Evolutionary conservation across 2,329 filamentous ascomycete genomes (phyloP), one percentile per base, ranked within the genome.

Genomic region (Penicillium sp.): DNA sequence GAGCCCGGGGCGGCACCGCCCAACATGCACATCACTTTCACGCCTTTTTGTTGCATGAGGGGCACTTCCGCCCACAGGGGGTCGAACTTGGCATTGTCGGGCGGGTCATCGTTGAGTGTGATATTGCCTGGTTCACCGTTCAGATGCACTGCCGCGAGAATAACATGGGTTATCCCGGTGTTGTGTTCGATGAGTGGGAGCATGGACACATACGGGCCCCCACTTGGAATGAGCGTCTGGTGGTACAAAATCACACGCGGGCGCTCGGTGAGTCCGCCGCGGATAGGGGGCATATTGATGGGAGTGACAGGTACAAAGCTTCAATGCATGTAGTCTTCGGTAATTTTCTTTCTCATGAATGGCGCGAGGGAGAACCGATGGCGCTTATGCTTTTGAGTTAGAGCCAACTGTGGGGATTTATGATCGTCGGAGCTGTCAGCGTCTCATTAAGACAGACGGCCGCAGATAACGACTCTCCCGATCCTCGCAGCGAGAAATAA

Each of bases 21-120:
- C 1, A 95, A 76, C 88, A 96, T 93, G 46, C 82, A 88, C 65
- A 95, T 77, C 11, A 95, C 82, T 61, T 86, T 89, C 55, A 95
- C 78, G 35, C 89, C 89, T 6, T 79, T 77, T 2, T 79, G 80
- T 66, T 93, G 86, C 5, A 95, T 73, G 55, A 83, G 75, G 7
- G 79, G 77, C 8, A 89, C 80, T 68, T 96, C 91, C 18, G 79
- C 79, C 89, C 90, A 96, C 30, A 95, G 77, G 1, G 82, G 81
- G 28, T 80, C 74, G 69, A 86, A 92, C 56, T 82, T 79, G 4
- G 80, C 69, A 58, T 88, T 73, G n/a, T 80, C 72, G 0, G 88
- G 88, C 0, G 77, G 76, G 64, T 89, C 81, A 70, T 96, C 85
- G 68, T 96, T 96, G 56, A 95, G 80, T 0, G 84, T 88, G 59